Percentiles rank a stretch among this genome's conserved stretches.
phyloP scores from a whole-genome alignment of 2,329 filamentous ascomycete genomes.

The Aspergillus proliferans region DNA sequence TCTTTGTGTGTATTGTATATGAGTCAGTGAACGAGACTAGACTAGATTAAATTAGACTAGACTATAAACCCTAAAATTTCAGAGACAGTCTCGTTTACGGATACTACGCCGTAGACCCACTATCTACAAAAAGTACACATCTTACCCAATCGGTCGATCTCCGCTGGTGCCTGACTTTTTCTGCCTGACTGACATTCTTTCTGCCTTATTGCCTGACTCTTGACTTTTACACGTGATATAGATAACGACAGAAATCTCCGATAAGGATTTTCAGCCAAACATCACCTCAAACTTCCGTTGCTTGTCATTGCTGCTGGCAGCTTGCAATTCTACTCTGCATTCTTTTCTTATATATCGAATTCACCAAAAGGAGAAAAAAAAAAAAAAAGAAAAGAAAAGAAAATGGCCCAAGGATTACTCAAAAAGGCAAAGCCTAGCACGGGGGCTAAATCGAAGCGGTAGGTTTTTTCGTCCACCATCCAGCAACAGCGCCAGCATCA shows the following conservation, averaged over 20 bases:
- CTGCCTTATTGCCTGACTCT: no score
- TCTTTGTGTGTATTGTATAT: no score
- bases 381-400: constrained; percentile 1
- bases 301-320: constrained; percentile 10
- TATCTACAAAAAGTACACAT: no score
- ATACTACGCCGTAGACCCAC: no score
- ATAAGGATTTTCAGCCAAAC: constrained; percentile 14
- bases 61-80: no score
- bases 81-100: no score
- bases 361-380: constrained; percentile 3
- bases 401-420: constrained; percentile 45
- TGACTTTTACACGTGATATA: constrained; percentile 9
- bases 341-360: neutral
- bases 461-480: constrained; percentile 4
- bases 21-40: no score
- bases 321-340: neutral
- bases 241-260: constrained; percentile 7
- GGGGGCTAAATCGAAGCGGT: constrained; percentile 32
- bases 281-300: neutral
- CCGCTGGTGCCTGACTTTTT: no score
- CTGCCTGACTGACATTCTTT: no score
- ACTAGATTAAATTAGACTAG: no score
- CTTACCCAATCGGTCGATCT: no score
- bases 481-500: neutral
- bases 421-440: constrained; percentile 39